Evolutionary conservation across 805 yeast species (phyloP).

Genomic region (Barnettozyma siamensis): DNA sequence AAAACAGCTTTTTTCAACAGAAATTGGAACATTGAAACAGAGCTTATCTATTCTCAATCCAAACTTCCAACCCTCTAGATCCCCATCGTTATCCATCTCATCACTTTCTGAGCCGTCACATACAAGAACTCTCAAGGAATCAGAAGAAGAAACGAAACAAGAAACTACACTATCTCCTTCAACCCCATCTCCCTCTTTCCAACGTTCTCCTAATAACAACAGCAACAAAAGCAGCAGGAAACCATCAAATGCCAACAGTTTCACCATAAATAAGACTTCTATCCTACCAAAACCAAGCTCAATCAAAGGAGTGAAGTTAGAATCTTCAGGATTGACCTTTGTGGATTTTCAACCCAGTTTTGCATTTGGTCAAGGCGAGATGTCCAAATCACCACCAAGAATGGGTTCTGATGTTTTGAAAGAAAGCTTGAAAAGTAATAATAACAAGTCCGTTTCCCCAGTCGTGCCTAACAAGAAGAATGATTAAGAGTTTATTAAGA

Average conservation of each 20-base stretch:
- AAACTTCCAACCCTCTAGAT: not conserved
- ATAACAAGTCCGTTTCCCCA: not conserved
- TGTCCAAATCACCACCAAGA: conserved; percentile 3
- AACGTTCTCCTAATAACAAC: not conserved
- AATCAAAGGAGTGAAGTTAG: not conserved
- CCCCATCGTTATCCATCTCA: not conserved
- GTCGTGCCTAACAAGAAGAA: conserved; percentile 3
- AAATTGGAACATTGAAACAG: conserved; percentile 13
- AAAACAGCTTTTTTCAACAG: conserved; percentile 14
- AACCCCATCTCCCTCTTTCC: too few species aligned
- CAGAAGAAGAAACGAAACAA: not conserved
- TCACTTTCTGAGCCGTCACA: too few species aligned
- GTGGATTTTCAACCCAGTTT: conserved; percentile 2
- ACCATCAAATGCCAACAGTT: not conserved
- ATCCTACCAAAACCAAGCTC: not conserved
- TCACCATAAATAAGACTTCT: not conserved
- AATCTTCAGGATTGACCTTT: not conserved
- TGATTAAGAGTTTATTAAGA: not conserved
- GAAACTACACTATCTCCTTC: not conserved
- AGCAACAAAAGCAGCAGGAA: not conserved
- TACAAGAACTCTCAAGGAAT: not conserved
- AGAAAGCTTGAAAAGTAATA: not conserved
- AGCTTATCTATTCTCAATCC: conserved; percentile 16
- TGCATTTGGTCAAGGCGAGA: not conserved
- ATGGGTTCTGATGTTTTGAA: not conserved